Evolutionary conservation across 371 early-diverging fungal species (phyloP).

Genomic region (Lichtheimia ornata): DNA sequence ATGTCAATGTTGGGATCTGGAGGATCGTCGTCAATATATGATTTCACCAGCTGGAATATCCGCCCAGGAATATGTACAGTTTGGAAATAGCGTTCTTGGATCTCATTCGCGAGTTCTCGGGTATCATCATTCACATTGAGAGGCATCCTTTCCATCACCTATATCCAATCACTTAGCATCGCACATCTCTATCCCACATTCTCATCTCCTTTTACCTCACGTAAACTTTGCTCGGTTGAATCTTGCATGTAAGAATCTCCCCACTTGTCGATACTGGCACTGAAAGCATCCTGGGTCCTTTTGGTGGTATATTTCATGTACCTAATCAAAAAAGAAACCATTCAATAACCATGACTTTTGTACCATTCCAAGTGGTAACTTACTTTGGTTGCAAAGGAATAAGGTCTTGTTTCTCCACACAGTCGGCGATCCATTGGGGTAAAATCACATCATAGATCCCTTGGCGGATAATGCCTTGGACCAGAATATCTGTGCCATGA

Average conservation of each 20-base stretch:
- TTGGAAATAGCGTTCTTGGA: constrained; percentile 30
- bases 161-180: background rate
- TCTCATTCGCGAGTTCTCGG: constrained; percentile 17
- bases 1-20: background rate
- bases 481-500: constrained; percentile 10
- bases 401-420: constrained; percentile 46
- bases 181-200: background rate
- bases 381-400: constrained; percentile 61
- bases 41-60: constrained; percentile 25
- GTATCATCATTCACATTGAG: background rate
- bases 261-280: constrained; percentile 59
- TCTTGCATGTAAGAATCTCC: constrained; percentile 70
- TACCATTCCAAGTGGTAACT: background rate
- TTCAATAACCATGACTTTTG: background rate
- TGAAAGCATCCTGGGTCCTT: constrained; percentile 43
- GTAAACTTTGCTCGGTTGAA: constrained; percentile 45
- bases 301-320: constrained; percentile 63
- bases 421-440: constrained; percentile 64
- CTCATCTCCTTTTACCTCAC: constrained; percentile 44
- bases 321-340: constrained; percentile 21
- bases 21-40: constrained; percentile 26
- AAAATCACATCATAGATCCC: constrained; percentile 55
- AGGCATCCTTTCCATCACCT: constrained; percentile 18
- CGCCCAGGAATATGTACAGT: constrained; percentile 26
- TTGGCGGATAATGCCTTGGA: constrained; percentile 49